A percentile compares a stretch with the other conserved stretches of the same genome.
These are phyloP conservation scores for Silene coronaria DNA, from an alignment of 179 eudicot species.

Conservation along the genomic window DNA sequence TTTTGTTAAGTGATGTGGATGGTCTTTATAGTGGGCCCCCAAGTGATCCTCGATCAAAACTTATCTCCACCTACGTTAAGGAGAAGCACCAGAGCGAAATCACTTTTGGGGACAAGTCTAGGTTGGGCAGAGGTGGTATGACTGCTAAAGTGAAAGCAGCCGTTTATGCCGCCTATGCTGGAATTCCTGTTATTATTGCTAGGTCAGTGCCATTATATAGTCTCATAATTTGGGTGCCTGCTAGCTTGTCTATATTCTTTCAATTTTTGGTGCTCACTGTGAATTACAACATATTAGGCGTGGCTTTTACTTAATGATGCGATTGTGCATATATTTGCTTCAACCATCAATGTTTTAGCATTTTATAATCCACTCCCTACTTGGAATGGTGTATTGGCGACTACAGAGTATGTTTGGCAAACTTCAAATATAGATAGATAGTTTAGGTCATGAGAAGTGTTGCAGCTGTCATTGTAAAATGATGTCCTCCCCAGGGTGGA, in stretches of 20 bases:
- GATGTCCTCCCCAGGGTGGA: too few species aligned
- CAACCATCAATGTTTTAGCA: not conserved
- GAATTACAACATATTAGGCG: not conserved
- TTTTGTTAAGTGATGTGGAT: conserved; percentile 95
- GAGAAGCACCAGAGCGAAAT: conserved; percentile 65
- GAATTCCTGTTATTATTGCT: conserved; percentile 87
- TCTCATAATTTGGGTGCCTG: conserved; percentile 1
- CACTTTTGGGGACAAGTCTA: conserved; percentile 94
- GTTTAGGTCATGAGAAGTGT: too few species aligned
- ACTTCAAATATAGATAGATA: not conserved
- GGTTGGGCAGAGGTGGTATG: conserved; percentile 98
- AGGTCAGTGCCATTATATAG: conserved; percentile 41
- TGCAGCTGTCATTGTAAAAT: not conserved
- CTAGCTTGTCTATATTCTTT: not conserved
- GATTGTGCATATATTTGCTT: not conserved
- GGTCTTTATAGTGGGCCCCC: conserved; percentile 97
- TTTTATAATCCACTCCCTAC: not conserved
- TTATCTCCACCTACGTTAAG: conserved; percentile 75
- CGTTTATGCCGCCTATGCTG: conserved; percentile 73
- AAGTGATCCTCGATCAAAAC: conserved; percentile 73
- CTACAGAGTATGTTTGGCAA: not conserved
- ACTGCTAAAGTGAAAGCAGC: conserved; percentile 98
- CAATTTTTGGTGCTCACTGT: too few species aligned
- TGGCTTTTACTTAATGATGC: not conserved
- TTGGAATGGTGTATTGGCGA: not conserved